These are phyloP conservation scores for Penicillium lagena DNA, from an alignment of 495 filamentous ascomycete species.

Conservation along the genomic window DNA sequence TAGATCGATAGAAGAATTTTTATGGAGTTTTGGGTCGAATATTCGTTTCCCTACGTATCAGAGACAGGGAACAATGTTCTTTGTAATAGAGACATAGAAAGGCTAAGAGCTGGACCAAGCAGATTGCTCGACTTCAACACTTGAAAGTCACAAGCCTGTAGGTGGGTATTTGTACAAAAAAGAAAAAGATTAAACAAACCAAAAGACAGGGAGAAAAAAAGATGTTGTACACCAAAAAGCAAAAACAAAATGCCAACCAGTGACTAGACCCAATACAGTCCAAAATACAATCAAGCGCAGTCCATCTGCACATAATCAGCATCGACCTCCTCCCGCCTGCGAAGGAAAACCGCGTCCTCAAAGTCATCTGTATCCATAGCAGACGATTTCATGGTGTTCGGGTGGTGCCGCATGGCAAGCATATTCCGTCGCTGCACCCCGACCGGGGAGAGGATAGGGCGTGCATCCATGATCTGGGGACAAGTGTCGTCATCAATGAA, in stretches of 20 bases:
- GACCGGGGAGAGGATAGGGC: constrained; percentile 31
- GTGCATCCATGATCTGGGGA: constrained; percentile 6
- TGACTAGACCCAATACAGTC: neutral
- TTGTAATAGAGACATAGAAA: too few relatives aligned
- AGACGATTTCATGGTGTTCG: neutral
- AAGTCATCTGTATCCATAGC: constrained; percentile 37
- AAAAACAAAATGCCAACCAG: constrained; percentile 5
- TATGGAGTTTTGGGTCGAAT: constrained; percentile 9
- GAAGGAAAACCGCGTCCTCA: constrained; percentile 37
- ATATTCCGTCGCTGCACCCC: constrained; percentile 28
- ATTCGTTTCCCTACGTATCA: neutral
- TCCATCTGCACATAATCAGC: constrained; percentile 23
- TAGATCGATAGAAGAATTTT: constrained; percentile 16
- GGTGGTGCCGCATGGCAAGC: constrained; percentile 8
- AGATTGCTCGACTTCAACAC: too few relatives aligned
- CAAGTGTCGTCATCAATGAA: constrained; percentile 40
- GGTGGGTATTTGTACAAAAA: too few relatives aligned
- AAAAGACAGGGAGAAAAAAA: neutral
- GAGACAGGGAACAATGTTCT: too few relatives aligned
- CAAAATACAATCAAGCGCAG: constrained; percentile 9
- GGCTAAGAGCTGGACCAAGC: too few relatives aligned
- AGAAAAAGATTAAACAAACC: too few relatives aligned
- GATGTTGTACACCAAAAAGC: constrained; percentile 11
- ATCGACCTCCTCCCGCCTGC: constrained; percentile 39
- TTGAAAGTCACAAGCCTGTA: too few relatives aligned